Base-by-base conservation (phyloP, 768 basidiomycete species). In the Lentinus brumalis region DNA sequence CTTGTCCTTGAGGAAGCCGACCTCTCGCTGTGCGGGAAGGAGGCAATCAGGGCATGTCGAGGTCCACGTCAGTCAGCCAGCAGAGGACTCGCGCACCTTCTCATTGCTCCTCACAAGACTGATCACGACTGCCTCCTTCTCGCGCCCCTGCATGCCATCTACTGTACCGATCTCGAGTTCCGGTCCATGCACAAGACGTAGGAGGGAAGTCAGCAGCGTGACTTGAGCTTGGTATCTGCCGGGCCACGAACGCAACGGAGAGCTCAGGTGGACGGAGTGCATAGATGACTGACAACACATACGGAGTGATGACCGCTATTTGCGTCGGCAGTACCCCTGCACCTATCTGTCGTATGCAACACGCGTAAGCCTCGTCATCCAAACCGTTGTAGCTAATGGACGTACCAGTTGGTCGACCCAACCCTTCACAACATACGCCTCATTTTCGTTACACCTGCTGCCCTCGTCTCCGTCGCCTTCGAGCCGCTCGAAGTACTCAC, bases 121-220 rank as follows among this genome's bases (percentile, higher is more conserved):
- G 55, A 99, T 91, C 26, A 98, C 85, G 41, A 98, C 86, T 0
- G 94, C 94, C 56, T 98, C 94, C 66, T 94, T 94, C 73, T 99
- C 96, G 51, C 97, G 85, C 0, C 96, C 96, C 77, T 99, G 97
- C 88, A 98, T 92, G 0, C 95, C 94, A 70, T 98, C 97, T 1
- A 98, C 95, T 0, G 91, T 93, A 1, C 96, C 97, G 46, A 97
- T 93, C 66, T 98, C 95, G 0, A 98, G 81, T 29, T 77, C 77
- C 0, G 78, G 72, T 0, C 89, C 90, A 67, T 91, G 81, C n/a
- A 77, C 71, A 0, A 89, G 86, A 26, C 89, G 85, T 18, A 99
- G 77, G 45, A 94, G 76, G 0, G 89, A 86, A 0, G 92, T 84
- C 41, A 98, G 78, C 1, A 95, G 80, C 2, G 89, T 85, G 4